A percentile compares a stretch with the other conserved stretches of the same genome.
Conservation (phyloP, 192 early-diverging fungal species). For the Rhizoclosmatium sp. region DNA sequence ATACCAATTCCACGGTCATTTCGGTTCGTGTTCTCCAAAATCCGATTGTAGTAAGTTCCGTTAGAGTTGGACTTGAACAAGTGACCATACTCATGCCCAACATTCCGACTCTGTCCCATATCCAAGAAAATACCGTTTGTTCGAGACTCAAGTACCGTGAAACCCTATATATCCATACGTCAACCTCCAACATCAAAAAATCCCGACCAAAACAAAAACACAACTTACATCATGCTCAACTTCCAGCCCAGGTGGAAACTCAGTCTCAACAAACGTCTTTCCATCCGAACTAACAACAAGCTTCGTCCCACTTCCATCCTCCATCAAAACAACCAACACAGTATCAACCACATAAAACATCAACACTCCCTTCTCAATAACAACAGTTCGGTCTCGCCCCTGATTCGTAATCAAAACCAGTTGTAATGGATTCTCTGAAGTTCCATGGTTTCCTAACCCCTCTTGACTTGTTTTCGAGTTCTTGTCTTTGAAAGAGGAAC, state of each 20-base stretch:
- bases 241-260: conserved; percentile 84
- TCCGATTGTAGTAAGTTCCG: conserved; percentile 79
- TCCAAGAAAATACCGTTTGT: conserved; percentile 64
- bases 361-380: conserved; percentile 74
- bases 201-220: conserved; percentile 13
- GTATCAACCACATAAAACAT: conserved; percentile 82
- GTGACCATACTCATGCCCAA: conserved; percentile 76
- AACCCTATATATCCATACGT: conserved; percentile 48
- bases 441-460: conserved; percentile 47
- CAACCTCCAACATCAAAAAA: background rate
- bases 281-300: conserved; percentile 84
- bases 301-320: conserved; percentile 55
- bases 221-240: conserved; percentile 67
- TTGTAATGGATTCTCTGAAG: conserved; percentile 71
- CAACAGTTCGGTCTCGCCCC: conserved; percentile 47
- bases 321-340: conserved; percentile 81
- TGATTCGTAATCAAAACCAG: conserved; percentile 71
- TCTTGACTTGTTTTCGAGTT: conserved; percentile 66
- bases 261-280: conserved; percentile 68
- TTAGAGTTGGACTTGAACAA: conserved; percentile 91
- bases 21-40: conserved; percentile 84
- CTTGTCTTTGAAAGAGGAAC: conserved; percentile 72
- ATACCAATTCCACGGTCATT: conserved; percentile 61
- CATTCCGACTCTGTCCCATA: conserved; percentile 33
- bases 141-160: conserved; percentile 85